Conservation (phyloP, 2,329 filamentous ascomycete species). For the Xylariaceae sp. region DNA sequence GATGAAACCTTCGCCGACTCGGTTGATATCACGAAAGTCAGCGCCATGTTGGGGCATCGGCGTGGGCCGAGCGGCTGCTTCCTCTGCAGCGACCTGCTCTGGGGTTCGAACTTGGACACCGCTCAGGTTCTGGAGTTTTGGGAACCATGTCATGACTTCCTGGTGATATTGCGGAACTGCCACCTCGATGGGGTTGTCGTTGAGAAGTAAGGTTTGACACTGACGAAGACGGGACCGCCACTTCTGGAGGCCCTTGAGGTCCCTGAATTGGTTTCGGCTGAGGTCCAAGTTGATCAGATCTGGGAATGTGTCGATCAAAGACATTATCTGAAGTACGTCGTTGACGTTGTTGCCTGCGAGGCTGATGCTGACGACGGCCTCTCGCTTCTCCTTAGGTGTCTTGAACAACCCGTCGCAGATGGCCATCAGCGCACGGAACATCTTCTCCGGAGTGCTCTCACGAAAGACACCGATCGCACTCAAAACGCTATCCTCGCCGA, state of each 20-base stretch:
- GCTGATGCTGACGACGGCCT: slow-evolving; percentile 74
- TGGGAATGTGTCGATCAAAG: slow-evolving; percentile 71
- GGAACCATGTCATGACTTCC: slow-evolving; percentile 75
- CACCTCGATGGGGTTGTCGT: slow-evolving; percentile 65
- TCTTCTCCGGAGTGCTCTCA: slow-evolving; percentile 67
- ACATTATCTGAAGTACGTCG: slow-evolving; percentile 64
- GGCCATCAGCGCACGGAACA: slow-evolving; percentile 86
- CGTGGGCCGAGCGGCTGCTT: slow-evolving; percentile 42
- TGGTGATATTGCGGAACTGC: slow-evolving; percentile 53
- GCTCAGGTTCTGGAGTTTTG: slow-evolving; percentile 71
- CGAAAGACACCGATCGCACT: slow-evolving; percentile 69
- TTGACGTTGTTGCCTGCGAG: slow-evolving; percentile 73
- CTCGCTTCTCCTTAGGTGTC: slow-evolving; percentile 60
- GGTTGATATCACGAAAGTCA: slow-evolving; percentile 65
- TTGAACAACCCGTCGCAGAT: slow-evolving; percentile 75
- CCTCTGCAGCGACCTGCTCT: slow-evolving; percentile 55
- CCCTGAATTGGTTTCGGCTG: slow-evolving; percentile 71
- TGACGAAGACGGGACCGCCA: slow-evolving; percentile 76
- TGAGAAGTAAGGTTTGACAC: slow-evolving; percentile 73
- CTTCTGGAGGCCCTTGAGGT: slow-evolving; percentile 57
- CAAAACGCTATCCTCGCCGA: slow-evolving; percentile 66
- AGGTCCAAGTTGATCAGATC: slow-evolving; percentile 84
- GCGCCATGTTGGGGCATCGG: slow-evolving; percentile 56
- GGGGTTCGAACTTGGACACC: slow-evolving; percentile 64
- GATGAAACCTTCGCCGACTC: slow-evolving; percentile 70